These are phyloP conservation scores for Sarocladium kiliense DNA, from an alignment of 2,329 filamentous ascomycete genomes.

Conservation along the genomic window DNA sequence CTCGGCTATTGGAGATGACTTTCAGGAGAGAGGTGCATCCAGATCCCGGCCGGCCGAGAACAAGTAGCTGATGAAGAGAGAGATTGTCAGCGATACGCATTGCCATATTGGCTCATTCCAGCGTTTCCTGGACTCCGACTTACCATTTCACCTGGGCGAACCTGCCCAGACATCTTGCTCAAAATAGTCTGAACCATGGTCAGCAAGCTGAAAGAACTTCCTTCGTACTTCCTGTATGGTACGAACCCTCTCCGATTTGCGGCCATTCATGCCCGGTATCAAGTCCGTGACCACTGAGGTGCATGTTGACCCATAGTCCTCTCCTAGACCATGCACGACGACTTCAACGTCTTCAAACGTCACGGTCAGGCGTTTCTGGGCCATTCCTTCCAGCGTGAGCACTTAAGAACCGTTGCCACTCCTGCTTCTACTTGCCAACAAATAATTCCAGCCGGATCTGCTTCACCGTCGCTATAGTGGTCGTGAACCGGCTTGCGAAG, in stretches of 20 bases:
- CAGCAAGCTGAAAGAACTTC: neutral
- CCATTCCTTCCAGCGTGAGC: neutral
- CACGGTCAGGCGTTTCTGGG: neutral
- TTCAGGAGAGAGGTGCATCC: constrained; percentile 26
- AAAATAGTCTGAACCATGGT: constrained; percentile 28
- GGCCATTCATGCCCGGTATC: neutral
- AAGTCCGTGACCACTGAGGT: neutral
- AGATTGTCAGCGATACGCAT: neutral
- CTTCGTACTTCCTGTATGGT: neutral
- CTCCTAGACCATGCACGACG: neutral
- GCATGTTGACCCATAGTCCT: neutral
- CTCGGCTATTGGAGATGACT: constrained; percentile 23
- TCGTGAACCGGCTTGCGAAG: too few relatives aligned
- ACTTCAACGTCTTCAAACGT: neutral
- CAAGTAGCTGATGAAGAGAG: constrained; percentile 24
- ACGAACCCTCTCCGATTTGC: neutral
- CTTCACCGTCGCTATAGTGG: too few relatives aligned
- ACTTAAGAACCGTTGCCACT: neutral
- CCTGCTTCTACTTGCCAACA: too few relatives aligned
- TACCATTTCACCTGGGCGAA: constrained; percentile 38
- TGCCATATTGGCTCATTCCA: neutral
- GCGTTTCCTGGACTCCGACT: too few relatives aligned
- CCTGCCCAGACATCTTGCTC: constrained; percentile 31
- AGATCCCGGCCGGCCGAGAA: constrained; percentile 25
- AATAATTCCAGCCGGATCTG: too few relatives aligned